phyloP scores from a whole-genome alignment of 2,329 filamentous ascomycete species.

The Exophiala sideris region DNA sequence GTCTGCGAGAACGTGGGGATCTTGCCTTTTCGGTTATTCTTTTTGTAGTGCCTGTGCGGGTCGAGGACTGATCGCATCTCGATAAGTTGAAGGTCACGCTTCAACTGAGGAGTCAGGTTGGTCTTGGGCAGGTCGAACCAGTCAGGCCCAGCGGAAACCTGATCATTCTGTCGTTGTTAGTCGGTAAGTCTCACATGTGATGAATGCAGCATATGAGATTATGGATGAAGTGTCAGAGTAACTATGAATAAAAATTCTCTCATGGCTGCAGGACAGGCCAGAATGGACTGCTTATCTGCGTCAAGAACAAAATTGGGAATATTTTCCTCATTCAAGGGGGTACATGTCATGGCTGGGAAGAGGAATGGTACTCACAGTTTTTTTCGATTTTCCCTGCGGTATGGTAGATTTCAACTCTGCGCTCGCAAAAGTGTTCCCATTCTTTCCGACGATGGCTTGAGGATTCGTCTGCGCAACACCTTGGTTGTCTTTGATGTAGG shows the following conservation, averaged over 20 bases:
- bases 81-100: slow-evolving; percentile 83
- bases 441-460: slow-evolving; percentile 44
- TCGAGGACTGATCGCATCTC: slow-evolving; percentile 87
- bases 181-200: slow-evolving; percentile 9
- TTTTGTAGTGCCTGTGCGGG: slow-evolving; percentile 87
- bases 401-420: slow-evolving; percentile 51
- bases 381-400: slow-evolving; percentile 49
- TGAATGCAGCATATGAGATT: slow-evolving; percentile 12
- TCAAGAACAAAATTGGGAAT: slow-evolving; percentile 68
- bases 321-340: slow-evolving; percentile 66
- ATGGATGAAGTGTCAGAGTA: slow-evolving; percentile 55
- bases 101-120: slow-evolving; percentile 76
- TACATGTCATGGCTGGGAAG: slow-evolving; percentile 1
- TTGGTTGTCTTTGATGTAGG: slow-evolving; percentile 42
- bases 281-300: slow-evolving; percentile 71
- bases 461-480: slow-evolving; percentile 54
- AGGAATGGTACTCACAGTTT: slow-evolving; percentile 49
- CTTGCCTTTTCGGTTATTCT: slow-evolving; percentile 63
- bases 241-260: slow-evolving; percentile 66
- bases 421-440: slow-evolving; percentile 47
- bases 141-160: slow-evolving; percentile 67
- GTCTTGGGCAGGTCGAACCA: slow-evolving; percentile 91
- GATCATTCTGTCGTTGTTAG: slow-evolving; percentile 45
- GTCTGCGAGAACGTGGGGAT: slow-evolving; percentile 83
- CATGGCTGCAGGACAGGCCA: slow-evolving; percentile 73